These are phyloP conservation scores for Basipetospora chlamydospora DNA, from an alignment of 2,329 filamentous ascomycete species.

Conservation along the genomic window DNA sequence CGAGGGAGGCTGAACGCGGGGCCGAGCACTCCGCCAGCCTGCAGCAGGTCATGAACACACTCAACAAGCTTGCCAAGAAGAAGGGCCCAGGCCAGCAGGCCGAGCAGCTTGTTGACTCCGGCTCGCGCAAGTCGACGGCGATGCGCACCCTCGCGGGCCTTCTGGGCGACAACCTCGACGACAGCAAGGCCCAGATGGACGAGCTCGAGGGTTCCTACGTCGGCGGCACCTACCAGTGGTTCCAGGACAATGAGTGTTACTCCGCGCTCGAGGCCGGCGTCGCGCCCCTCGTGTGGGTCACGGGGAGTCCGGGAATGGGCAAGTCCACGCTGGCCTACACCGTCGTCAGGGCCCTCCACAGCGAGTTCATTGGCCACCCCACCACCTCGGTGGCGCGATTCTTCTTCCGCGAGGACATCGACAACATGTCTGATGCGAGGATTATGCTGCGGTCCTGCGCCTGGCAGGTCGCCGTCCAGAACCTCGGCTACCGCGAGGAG, in stretches of 20 bases:
- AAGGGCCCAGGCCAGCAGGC: background rate
- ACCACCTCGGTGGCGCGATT: slow-evolving; percentile 16
- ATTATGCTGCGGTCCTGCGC: slow-evolving; percentile 4
- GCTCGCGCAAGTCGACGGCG: slow-evolving; percentile 1
- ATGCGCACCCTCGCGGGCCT: slow-evolving; percentile 10
- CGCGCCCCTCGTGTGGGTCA: slow-evolving; percentile 14
- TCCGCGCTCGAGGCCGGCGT: slow-evolving; percentile 5
- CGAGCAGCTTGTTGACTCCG: background rate
- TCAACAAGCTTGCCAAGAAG: slow-evolving; percentile 1
- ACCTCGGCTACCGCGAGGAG: slow-evolving; percentile 15
- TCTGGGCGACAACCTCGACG: slow-evolving; percentile 6
- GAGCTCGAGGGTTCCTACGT: slow-evolving; percentile 16
- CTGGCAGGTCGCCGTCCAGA: slow-evolving; percentile 15
- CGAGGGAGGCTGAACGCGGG: slow-evolving; percentile 1
- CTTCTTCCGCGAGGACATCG: slow-evolving; percentile 20
- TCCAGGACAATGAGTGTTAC: slow-evolving; percentile 17
- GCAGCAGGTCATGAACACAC: slow-evolving; percentile 3
- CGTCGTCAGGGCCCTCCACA: slow-evolving; percentile 10
- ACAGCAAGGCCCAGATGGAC: slow-evolving; percentile 13
- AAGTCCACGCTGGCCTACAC: slow-evolving; percentile 18
- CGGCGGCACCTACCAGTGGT: slow-evolving; percentile 17
- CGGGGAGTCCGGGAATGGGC: slow-evolving; percentile 16
- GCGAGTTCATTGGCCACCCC: slow-evolving; percentile 8
- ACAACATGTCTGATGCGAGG: background rate
- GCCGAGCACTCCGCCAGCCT: slow-evolving; percentile 1